A percentile compares a stretch with the other conserved stretches of the same genome.
Evolutionary conservation across 2,329 filamentous ascomycete genomes (phyloP).

Genomic region (Lomentospora prolificans): DNA sequence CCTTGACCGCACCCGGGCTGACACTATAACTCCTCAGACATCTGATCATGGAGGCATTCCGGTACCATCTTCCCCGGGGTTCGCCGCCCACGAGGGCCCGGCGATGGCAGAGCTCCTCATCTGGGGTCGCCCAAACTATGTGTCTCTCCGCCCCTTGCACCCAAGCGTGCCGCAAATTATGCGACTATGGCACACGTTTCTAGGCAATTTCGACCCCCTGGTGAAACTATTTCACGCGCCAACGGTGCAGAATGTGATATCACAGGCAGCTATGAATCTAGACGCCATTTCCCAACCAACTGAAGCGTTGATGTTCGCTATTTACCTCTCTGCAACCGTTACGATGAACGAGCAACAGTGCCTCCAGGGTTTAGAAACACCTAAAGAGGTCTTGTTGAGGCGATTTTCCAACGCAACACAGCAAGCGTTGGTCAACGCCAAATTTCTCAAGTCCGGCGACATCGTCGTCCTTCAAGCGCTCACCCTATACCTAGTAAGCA

Average conservation of each 20-base stretch:
- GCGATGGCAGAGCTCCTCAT: constrained; percentile 5
- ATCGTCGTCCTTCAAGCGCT: constrained; percentile 1
- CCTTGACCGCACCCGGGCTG: too few relatives aligned
- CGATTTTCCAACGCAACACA: constrained; percentile 7
- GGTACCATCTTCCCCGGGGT: neutral
- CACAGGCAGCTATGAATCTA: neutral
- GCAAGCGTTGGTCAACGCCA: constrained; percentile 7
- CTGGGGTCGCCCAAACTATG: constrained; percentile 5
- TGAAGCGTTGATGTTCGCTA: constrained; percentile 14
- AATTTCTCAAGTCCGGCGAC: constrained; percentile 2
- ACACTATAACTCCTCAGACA: too few relatives aligned
- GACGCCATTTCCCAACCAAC: constrained; percentile 8
- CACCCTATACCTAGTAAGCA: constrained; percentile 1
- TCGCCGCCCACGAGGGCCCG: neutral
- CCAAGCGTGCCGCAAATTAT: constrained; percentile 4
- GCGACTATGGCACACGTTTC: constrained; percentile 5
- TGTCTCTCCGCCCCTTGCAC: neutral
- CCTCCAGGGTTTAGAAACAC: neutral
- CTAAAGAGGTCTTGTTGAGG: neutral
- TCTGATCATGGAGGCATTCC: neutral
- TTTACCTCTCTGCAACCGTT: constrained; percentile 13
- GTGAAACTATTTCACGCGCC: constrained; percentile 6
- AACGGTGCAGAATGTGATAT: constrained; percentile 2
- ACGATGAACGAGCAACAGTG: constrained; percentile 12
- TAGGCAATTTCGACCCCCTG: constrained; percentile 7